Evolutionary conservation across 345 rosid genomes (phyloP).

Genomic region (Adansonia digitata): DNA sequence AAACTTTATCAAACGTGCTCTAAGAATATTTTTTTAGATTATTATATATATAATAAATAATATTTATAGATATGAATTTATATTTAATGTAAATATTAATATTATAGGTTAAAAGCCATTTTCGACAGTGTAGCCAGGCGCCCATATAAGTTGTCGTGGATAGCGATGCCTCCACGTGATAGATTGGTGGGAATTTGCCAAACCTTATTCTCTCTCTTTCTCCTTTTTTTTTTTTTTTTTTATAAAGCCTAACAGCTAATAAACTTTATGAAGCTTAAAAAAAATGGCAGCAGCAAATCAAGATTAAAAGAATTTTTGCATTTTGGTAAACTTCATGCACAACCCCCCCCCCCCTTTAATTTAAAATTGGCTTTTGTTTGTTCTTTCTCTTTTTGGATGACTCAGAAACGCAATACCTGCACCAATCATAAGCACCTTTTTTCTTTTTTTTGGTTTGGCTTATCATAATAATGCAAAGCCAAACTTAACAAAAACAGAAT

Average conservation of each 20-base stretch:
- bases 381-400: slow-evolving; percentile 10
- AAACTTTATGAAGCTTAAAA: not conserved
- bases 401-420: slow-evolving; percentile 26
- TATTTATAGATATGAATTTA: too few species aligned
- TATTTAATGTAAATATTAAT: too few species aligned
- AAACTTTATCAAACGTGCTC: too few species aligned
- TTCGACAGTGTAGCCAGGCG: slow-evolving; percentile 11
- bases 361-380: not conserved
- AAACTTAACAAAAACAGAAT: not conserved
- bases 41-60: too few species aligned
- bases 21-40: too few species aligned
- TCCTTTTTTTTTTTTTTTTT: too few species aligned
- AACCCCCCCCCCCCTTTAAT: too few species aligned
- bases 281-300: not conserved
- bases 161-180: slow-evolving; percentile 28
- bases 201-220: not conserved
- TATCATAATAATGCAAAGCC: not conserved
- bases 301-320: too few species aligned
- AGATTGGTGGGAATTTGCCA: slow-evolving; percentile 30
- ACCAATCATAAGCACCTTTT: slow-evolving; percentile 15
- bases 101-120: too few species aligned
- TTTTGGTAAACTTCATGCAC: too few species aligned
- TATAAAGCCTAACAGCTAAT: not conserved
- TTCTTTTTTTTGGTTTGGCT: not conserved
- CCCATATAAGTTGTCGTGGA: slow-evolving; percentile 21